These are phyloP conservation scores for Cryphonectria nitschkei DNA, from an alignment of 2,329 filamentous ascomycete genomes.

Conservation along the genomic window DNA sequence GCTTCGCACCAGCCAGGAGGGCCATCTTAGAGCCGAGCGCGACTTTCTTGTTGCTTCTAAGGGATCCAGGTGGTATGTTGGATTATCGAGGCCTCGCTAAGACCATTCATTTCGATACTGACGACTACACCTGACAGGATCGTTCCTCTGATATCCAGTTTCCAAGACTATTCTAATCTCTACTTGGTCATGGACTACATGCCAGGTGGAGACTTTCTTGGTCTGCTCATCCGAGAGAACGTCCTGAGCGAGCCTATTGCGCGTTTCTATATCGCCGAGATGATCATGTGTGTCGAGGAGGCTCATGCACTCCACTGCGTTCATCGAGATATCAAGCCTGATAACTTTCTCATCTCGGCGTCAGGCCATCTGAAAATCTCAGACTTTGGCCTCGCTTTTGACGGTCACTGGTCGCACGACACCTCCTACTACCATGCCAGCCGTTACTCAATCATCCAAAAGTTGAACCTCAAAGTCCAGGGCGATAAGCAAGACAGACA, in stretches of 20 bases:
- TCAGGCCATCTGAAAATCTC: conserved; percentile 93
- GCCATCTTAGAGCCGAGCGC: conserved; percentile 85
- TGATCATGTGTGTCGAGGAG: conserved; percentile 94
- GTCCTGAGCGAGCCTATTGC: conserved; percentile 77
- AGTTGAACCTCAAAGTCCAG: conserved; percentile 71
- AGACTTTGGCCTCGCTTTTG: conserved; percentile 93
- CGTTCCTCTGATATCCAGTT: conserved; percentile 83
- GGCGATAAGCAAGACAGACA: conserved; percentile 74
- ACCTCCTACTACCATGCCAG: conserved; percentile 84
- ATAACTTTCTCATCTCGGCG: conserved; percentile 91
- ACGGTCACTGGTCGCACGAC: conserved; percentile 93
- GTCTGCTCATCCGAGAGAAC: conserved; percentile 82
- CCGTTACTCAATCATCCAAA: conserved; percentile 77
- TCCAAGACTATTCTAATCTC: conserved; percentile 81
- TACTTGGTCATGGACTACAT: conserved; percentile 99
- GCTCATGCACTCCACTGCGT: conserved; percentile 88
- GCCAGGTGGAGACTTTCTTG: conserved; percentile 93
- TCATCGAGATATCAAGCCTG: conserved; percentile 93
- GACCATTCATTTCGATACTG: conserved; percentile 12
- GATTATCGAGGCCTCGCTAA: not conserved
- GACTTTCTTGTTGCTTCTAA: conserved; percentile 90
- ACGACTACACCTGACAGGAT: conserved; percentile 57
- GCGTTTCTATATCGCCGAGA: conserved; percentile 90
- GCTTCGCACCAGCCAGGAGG: conserved; percentile 89
- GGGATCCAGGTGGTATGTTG: conserved; percentile 73